Conservation (phyloP, 495 filamentous ascomycete species). For the Neurospora terricola region DNA sequence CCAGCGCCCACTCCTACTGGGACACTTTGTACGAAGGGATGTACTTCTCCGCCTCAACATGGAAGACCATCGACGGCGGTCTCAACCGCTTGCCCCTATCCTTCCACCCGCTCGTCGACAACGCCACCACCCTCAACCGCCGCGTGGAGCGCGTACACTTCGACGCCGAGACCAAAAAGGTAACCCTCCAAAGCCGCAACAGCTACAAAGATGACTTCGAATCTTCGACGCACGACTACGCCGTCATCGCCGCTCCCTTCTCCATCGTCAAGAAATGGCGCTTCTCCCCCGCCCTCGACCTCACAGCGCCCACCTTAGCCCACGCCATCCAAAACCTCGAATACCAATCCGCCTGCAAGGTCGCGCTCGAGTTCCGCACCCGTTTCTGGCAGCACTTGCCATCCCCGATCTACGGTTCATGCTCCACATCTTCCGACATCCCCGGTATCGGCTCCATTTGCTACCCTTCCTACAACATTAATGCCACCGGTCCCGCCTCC, state of each 20-base stretch:
- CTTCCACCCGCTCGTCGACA: constrained; percentile 48
- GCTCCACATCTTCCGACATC: constrained; percentile 44
- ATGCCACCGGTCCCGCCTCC: constrained; percentile 50
- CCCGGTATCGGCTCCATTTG: constrained; percentile 49
- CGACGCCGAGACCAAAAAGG: constrained; percentile 27
- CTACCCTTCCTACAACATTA: constrained; percentile 56
- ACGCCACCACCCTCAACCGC: constrained; percentile 44
- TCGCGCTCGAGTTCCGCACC: constrained; percentile 51
- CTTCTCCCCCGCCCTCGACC: constrained; percentile 26
- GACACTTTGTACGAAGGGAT: constrained; percentile 35
- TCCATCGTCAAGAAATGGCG: constrained; percentile 46
- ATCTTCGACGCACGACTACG: constrained; percentile 52
- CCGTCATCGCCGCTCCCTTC: constrained; percentile 54
- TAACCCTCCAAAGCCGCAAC: constrained; percentile 39
- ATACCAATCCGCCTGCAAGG: constrained; percentile 52
- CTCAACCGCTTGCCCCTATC: constrained; percentile 50
- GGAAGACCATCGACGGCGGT: constrained; percentile 55
- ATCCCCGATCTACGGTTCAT: constrained; percentile 54
- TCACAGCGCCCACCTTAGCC: constrained; percentile 24
- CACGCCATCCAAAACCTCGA: constrained; percentile 52
- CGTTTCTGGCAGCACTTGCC: constrained; percentile 60
- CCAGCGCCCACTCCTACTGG: constrained; percentile 23
- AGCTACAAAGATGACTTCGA: constrained; percentile 30
- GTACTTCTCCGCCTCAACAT: constrained; percentile 51
- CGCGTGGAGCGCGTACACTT: constrained; percentile 39